A percentile compares a stretch with the other conserved stretches of the same genome.
Evolutionary conservation across 495 filamentous ascomycete genomes (phyloP).

Genomic region (Haplographium delicatum): DNA sequence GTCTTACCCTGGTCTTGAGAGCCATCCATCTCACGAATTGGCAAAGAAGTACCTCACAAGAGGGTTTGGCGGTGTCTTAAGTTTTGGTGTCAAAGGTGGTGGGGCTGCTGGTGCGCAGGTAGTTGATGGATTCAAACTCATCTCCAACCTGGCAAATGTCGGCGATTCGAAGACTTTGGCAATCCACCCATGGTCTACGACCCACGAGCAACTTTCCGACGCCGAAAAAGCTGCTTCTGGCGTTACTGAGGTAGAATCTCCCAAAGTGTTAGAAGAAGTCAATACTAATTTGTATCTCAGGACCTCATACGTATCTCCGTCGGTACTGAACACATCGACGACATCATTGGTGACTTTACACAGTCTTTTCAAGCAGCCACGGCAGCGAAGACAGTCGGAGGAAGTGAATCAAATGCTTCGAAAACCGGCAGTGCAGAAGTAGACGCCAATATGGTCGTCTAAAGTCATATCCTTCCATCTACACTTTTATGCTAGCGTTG

Average conservation of each 20-base stretch:
- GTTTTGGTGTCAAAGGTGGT: constrained; percentile 90
- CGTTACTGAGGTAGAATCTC: constrained; percentile 60
- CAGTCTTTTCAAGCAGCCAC: constrained; percentile 70
- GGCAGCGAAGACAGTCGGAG: constrained; percentile 24
- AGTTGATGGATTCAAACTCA: constrained; percentile 91
- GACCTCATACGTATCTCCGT: constrained; percentile 96
- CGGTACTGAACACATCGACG: constrained; percentile 95
- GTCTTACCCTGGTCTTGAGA: constrained; percentile 84
- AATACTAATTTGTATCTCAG: constrained; percentile 20
- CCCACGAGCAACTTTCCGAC: constrained; percentile 87
- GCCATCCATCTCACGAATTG: constrained; percentile 69
- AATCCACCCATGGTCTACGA: constrained; percentile 95
- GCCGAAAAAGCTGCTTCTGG: constrained; percentile 78
- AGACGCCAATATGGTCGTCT: constrained; percentile 24
- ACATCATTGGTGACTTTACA: constrained; percentile 94
- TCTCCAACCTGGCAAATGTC: constrained; percentile 83
- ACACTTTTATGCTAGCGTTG: neutral
- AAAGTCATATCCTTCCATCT: neutral
- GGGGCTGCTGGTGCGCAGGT: constrained; percentile 74
- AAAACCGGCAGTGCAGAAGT: constrained; percentile 12
- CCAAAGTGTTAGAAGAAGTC: neutral
- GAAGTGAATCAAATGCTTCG: constrained; percentile 13
- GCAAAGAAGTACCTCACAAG: constrained; percentile 88
- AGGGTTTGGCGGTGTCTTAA: constrained; percentile 88
- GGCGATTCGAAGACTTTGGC: constrained; percentile 86